These are phyloP conservation scores for Tillandsia leiboldiana DNA, from an alignment of 176 grass and related monocot genomes.

Conservation along the genomic window DNA sequence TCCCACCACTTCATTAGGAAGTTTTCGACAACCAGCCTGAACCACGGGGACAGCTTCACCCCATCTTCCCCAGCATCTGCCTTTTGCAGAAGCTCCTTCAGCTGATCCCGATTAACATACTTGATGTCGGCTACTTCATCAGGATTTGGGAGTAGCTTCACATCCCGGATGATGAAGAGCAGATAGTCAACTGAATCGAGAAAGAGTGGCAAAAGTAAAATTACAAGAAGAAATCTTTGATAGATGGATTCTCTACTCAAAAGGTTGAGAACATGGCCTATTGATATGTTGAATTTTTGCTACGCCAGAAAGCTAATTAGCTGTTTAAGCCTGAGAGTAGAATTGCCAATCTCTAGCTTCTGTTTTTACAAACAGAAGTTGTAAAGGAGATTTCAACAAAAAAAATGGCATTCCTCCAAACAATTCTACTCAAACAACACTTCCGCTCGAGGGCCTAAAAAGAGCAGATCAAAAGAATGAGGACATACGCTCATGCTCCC, in stretches of 20 bases:
- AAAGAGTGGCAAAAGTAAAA: background rate
- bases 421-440: too few relatives aligned
- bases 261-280: too few relatives aligned
- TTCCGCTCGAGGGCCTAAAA: too few relatives aligned
- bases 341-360: too few relatives aligned
- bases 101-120: constrained; percentile 60
- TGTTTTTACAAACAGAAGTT: too few relatives aligned
- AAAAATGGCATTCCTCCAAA: too few relatives aligned
- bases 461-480: background rate
- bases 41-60: constrained; percentile 88
- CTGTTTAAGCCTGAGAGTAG: too few relatives aligned
- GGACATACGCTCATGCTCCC: constrained; percentile 74
- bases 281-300: too few relatives aligned
- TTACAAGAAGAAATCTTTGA: background rate
- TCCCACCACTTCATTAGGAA: constrained; percentile 96
- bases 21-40: constrained; percentile 75
- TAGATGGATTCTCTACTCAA: too few relatives aligned
- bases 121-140: constrained; percentile 75
- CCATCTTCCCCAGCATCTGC: constrained; percentile 63
- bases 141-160: constrained; percentile 65
- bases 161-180: constrained; percentile 67
- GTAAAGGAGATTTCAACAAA: too few relatives aligned
- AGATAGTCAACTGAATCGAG: constrained; percentile 61
- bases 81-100: constrained; percentile 65
- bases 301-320: too few relatives aligned